These are phyloP conservation scores for Populus nigra DNA, from an alignment of 345 rosid species.

Conservation along the genomic window DNA sequence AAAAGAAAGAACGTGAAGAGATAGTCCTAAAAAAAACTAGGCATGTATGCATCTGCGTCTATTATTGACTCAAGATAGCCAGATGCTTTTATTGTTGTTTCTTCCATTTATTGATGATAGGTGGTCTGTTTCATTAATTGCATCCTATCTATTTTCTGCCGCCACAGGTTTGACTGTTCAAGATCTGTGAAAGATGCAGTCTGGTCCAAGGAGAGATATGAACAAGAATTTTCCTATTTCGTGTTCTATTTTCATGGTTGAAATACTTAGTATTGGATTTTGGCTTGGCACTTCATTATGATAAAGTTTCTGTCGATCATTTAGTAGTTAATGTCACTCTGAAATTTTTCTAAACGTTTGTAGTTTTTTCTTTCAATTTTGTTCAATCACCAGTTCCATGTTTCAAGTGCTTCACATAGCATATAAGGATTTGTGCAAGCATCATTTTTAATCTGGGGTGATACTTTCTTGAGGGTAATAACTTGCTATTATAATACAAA, in stretches of 20 bases:
- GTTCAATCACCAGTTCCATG: background rate
- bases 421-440: too few species aligned
- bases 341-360: background rate
- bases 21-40: background rate
- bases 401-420: background rate
- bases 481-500: too few species aligned
- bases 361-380: background rate
- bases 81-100: background rate
- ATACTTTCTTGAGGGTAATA: background rate
- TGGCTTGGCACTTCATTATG: background rate
- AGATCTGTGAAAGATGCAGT: slow-evolving; percentile 44
- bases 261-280: slow-evolving; percentile 3
- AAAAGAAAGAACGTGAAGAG: background rate
- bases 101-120: background rate
- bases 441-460: background rate
- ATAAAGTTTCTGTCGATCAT: background rate
- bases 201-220: background rate
- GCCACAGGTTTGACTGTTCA: slow-evolving; percentile 78
- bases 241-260: background rate
- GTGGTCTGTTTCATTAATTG: background rate
- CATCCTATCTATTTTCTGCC: background rate
- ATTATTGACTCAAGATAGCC: background rate
- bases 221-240: background rate
- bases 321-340: background rate
- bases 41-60: background rate